Evolutionary conservation across 257 asterid genomes (phyloP).

Genomic region (Ajuga chamaepitys): DNA sequence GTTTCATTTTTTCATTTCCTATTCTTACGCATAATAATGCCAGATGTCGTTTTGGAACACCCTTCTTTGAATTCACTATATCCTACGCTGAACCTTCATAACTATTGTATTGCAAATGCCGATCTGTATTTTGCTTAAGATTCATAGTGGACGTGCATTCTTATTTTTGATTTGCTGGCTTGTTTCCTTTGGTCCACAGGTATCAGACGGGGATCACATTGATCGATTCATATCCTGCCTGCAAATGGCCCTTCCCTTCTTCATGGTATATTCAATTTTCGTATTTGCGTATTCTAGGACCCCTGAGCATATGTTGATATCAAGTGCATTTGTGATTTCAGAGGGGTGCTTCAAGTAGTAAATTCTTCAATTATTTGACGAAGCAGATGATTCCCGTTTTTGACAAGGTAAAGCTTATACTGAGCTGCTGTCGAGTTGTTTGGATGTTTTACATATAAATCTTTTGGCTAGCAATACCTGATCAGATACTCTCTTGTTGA

Average conservation of each 20-base stretch:
- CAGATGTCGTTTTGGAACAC: neutral
- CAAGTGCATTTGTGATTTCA: slow-evolving; percentile 24
- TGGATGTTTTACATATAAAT: neutral
- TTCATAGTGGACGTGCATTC: neutral
- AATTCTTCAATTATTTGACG: slow-evolving; percentile 69
- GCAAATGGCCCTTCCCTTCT: slow-evolving; percentile 71
- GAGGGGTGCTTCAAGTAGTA: slow-evolving; percentile 92
- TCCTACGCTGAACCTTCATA: neutral
- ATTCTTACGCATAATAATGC: neutral
- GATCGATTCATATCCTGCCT: slow-evolving; percentile 67
- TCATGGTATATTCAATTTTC: slow-evolving; percentile 42
- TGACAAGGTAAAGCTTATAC: slow-evolving; percentile 65
- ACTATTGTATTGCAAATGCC: neutral
- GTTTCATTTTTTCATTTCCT: no score
- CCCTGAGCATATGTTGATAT: slow-evolving; percentile 9
- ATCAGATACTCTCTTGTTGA: neutral
- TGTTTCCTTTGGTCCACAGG: slow-evolving; percentile 40
- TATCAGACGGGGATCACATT: slow-evolving; percentile 80
- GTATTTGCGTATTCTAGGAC: neutral
- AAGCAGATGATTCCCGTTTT: slow-evolving; percentile 81
- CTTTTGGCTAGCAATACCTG: slow-evolving; percentile 4
- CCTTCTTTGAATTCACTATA: neutral
- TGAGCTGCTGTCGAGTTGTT: neutral
- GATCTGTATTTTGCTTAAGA: neutral
- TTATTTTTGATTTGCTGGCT: slow-evolving; percentile 2